A percentile compares a stretch with the other conserved stretches of the same genome.
Evolutionary conservation across 805 yeast species (phyloP).

Genomic region (Starmera dryadoides): DNA sequence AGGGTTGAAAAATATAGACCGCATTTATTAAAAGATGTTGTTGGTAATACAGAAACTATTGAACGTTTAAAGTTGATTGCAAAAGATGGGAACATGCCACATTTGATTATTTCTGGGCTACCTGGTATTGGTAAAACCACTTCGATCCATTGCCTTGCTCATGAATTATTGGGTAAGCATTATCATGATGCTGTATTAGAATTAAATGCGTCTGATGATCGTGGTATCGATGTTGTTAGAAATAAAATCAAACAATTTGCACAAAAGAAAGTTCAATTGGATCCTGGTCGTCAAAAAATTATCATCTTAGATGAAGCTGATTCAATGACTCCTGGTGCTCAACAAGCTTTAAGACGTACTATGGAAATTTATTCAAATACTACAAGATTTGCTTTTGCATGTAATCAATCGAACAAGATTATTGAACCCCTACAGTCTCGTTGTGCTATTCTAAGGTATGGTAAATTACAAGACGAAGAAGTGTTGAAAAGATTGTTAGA

Average conservation of each 20-base stretch:
- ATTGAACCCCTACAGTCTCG: constrained; percentile 95
- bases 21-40: constrained; percentile 67
- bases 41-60: constrained; percentile 88
- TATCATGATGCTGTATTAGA: constrained; percentile 83
- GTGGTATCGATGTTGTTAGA: constrained; percentile 96
- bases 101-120: constrained; percentile 87
- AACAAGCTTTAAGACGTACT: constrained; percentile 88
- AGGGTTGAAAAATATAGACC: constrained; percentile 98
- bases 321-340: constrained; percentile 96
- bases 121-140: constrained; percentile 99
- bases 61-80: constrained; percentile 80
- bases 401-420: constrained; percentile 90
- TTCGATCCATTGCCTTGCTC: constrained; percentile 83
- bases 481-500: constrained; percentile 70
- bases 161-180: constrained; percentile 67
- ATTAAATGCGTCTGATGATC: constrained; percentile 91
- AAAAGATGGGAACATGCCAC: constrained; percentile 93
- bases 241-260: constrained; percentile 94
- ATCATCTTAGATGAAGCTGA: constrained; percentile 94
- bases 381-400: constrained; percentile 97
- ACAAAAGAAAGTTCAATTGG: constrained; percentile 82
- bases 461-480: constrained; percentile 77
- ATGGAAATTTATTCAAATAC: constrained; percentile 95
- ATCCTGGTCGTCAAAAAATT: constrained; percentile 87
- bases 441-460: constrained; percentile 88